Evolutionary conservation across 75 land plant genomes (phyloP).

Genomic region (Selaginella moellendorffii): DNA sequence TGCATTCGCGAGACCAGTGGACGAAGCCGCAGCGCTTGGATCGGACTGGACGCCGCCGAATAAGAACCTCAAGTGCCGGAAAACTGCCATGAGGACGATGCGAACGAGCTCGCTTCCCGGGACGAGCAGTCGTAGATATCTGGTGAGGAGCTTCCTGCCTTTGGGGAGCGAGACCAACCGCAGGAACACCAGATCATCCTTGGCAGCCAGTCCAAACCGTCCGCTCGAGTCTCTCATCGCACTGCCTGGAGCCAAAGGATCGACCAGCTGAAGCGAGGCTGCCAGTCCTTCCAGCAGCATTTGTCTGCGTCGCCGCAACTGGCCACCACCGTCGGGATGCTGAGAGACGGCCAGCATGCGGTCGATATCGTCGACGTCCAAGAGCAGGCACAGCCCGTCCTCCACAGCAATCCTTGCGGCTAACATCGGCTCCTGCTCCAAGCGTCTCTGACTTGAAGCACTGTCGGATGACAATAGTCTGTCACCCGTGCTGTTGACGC

Average conservation of each 20-base stretch:
- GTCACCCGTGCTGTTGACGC: slow-evolving; percentile 14
- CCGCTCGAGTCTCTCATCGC: slow-evolving; percentile 29
- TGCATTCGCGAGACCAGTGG: slow-evolving; percentile 31
- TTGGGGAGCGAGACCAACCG: slow-evolving; percentile 72
- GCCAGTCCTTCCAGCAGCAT: slow-evolving; percentile 70
- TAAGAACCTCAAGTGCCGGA: slow-evolving; percentile 68
- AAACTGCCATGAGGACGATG: slow-evolving; percentile 77
- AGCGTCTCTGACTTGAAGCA: slow-evolving; percentile 30
- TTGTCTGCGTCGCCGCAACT: slow-evolving; percentile 45
- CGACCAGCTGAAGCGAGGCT: slow-evolving; percentile 67
- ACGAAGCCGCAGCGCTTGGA: slow-evolving; percentile 37
- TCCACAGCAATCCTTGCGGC: slow-evolving; percentile 78
- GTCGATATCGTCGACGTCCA: slow-evolving; percentile 95
- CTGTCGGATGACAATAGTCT: not conserved
- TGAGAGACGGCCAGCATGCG: slow-evolving; percentile 45
- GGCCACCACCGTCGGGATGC: slow-evolving; percentile 48
- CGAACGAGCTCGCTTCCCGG: slow-evolving; percentile 50
- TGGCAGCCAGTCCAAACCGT: slow-evolving; percentile 37
- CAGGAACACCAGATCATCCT: slow-evolving; percentile 77
- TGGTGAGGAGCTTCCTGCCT: slow-evolving; percentile 53
- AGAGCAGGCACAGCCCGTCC: slow-evolving; percentile 69
- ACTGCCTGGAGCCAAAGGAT: slow-evolving; percentile 26
- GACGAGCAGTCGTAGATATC: slow-evolving; percentile 52
- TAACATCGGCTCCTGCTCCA: slow-evolving; percentile 90
- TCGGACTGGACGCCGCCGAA: slow-evolving; percentile 50